Evolutionary conservation across 2,329 filamentous ascomycete genomes (phyloP).

Genomic region (Talaromyces pinophilus): DNA sequence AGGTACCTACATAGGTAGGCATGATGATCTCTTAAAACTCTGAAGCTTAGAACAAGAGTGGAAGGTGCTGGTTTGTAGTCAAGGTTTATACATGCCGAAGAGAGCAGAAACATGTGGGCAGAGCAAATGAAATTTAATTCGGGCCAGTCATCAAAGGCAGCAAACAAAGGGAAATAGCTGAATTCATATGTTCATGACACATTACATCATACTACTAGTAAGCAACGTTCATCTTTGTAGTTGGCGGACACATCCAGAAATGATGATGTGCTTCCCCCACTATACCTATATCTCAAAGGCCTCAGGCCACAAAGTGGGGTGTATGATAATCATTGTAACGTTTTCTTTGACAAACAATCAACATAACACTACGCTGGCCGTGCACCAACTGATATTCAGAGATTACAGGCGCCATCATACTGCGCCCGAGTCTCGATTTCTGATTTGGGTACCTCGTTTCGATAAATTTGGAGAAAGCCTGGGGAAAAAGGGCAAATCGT

Average conservation of each 20-base stretch:
- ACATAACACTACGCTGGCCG: background rate
- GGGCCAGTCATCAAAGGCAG: too few relatives aligned
- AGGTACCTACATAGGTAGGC: too few relatives aligned
- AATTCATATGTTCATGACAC: too few relatives aligned
- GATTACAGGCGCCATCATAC: background rate
- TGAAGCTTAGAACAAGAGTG: too few relatives aligned
- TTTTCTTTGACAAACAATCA: slow-evolving; percentile 2
- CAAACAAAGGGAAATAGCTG: too few relatives aligned
- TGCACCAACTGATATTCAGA: too few relatives aligned
- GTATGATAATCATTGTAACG: background rate
- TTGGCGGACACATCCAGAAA: background rate
- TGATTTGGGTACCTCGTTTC: background rate
- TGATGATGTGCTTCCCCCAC: background rate
- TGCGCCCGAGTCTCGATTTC: background rate
- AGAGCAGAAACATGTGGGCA: too few relatives aligned
- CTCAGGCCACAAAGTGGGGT: slow-evolving; percentile 24
- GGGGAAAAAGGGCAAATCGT: background rate
- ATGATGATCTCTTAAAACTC: too few relatives aligned
- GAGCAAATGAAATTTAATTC: too few relatives aligned
- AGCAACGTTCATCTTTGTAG: background rate
- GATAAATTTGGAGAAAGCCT: background rate
- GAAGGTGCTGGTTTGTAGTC: too few relatives aligned
- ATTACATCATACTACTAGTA: background rate
- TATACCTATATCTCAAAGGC: background rate
- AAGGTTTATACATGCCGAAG: too few relatives aligned